These are phyloP conservation scores for Passiflora organensis DNA, from an alignment of 345 rosid genomes.

Conservation along the genomic window DNA sequence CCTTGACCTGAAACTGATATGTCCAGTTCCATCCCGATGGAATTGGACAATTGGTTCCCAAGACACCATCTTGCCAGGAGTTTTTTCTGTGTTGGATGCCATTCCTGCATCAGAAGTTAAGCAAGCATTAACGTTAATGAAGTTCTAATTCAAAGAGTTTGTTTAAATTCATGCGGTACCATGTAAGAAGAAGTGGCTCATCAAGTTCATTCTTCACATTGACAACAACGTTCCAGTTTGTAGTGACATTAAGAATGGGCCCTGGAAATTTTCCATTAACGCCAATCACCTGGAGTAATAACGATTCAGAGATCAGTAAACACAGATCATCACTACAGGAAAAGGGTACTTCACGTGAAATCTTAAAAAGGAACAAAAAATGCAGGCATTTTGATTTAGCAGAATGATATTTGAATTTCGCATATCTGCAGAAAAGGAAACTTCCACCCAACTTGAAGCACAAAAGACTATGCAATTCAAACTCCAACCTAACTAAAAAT, in stretches of 20 bases:
- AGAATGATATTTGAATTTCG: no score
- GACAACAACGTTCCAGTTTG: slow-evolving; percentile 28
- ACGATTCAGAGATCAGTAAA: background rate
- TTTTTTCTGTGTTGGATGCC: slow-evolving; percentile 29
- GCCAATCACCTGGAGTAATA: slow-evolving; percentile 22
- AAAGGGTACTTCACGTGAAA: background rate
- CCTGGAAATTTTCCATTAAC: slow-evolving; percentile 29
- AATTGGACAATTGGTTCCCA: slow-evolving; percentile 34
- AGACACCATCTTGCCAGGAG: slow-evolving; percentile 35
- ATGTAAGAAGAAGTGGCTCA: slow-evolving; percentile 45
- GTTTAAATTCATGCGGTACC: slow-evolving; percentile 31
- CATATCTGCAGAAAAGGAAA: background rate
- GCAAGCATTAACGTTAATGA: background rate
- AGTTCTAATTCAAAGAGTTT: background rate
- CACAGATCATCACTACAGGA: background rate
- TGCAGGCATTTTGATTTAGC: background rate
- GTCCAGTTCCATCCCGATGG: slow-evolving; percentile 37
- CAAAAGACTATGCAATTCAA: background rate
- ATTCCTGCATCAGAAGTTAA: slow-evolving; percentile 19
- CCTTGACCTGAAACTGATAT: slow-evolving; percentile 31
- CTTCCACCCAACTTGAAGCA: background rate
- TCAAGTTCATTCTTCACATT: slow-evolving; percentile 32
- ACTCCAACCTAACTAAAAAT: background rate
- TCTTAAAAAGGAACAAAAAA: background rate
- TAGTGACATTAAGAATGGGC: slow-evolving; percentile 27